phyloP scores from a whole-genome alignment of 192 early-diverging fungal species.

The Coemansia sp. region DNA sequence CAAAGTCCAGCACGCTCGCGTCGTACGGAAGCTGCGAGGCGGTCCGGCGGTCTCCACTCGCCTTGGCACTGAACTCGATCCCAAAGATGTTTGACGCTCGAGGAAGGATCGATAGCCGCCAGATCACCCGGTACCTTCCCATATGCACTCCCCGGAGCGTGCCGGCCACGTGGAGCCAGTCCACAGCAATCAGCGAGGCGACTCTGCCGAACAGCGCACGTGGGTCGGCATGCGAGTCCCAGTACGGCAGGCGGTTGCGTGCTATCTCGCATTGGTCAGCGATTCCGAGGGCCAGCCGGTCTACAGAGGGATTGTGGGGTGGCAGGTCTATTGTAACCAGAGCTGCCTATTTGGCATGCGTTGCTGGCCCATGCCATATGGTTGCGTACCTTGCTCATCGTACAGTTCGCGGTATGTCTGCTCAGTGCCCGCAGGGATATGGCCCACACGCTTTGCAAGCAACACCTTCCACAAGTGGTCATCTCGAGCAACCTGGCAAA shows the following conservation, averaged over 20 bases:
- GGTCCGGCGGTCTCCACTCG: background rate
- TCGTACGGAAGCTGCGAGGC: slow-evolving; percentile 23
- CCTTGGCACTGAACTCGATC: slow-evolving; percentile 20
- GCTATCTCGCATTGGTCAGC: slow-evolving; percentile 26
- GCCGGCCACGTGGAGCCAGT: slow-evolving; percentile 36
- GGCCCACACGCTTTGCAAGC: slow-evolving; percentile 9
- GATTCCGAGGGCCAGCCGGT: slow-evolving; percentile 14
- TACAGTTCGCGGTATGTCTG: slow-evolving; percentile 18
- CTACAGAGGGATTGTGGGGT: slow-evolving; percentile 3
- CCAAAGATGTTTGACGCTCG: slow-evolving; percentile 26
- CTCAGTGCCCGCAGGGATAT: background rate
- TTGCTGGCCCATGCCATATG: no score
- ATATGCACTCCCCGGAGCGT: slow-evolving; percentile 24
- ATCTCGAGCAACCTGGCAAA: no score
- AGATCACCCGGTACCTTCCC: slow-evolving; percentile 30
- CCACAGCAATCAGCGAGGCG: slow-evolving; percentile 20
- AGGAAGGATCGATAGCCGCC: slow-evolving; percentile 33
- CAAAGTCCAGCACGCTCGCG: slow-evolving; percentile 28
- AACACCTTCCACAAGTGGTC: slow-evolving; percentile 29
- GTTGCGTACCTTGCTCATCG: slow-evolving; percentile 14
- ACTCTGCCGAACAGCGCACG: slow-evolving; percentile 34
- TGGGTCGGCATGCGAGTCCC: slow-evolving; percentile 14
- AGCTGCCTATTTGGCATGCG: no score
- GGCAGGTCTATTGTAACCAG: no score
- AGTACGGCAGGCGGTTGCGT: slow-evolving; percentile 27